Conservation (phyloP, 805 yeast species). For the Citeromyces nyonsensis region DNA sequence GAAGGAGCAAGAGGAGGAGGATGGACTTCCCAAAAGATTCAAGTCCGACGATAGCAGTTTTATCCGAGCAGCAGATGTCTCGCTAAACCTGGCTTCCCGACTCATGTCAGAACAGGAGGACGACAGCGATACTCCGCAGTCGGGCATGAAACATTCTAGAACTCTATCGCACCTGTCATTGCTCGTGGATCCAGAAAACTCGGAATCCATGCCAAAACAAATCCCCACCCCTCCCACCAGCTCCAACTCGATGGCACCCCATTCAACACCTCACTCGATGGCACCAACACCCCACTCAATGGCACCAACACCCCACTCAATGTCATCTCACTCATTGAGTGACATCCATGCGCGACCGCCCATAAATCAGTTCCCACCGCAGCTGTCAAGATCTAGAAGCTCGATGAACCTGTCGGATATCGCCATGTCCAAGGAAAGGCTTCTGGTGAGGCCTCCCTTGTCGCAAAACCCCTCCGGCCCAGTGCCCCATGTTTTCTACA, state of each 20-base stretch:
- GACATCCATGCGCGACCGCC: not conserved
- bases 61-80: constrained; percentile 6
- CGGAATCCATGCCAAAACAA: not conserved
- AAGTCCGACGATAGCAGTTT: not conserved
- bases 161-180: constrained; percentile 1
- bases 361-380: not conserved
- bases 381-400: constrained; percentile 25
- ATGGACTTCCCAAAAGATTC: constrained; percentile 2
- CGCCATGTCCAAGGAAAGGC: constrained; percentile 15
- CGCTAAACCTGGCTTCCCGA: not conserved
- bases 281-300: too few relatives aligned
- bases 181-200: constrained; percentile 4
- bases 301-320: not conserved
- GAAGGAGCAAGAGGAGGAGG: constrained; percentile 1
- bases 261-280: too few relatives aligned
- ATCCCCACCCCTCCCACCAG: too few relatives aligned
- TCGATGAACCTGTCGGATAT: constrained; percentile 39
- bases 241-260: too few relatives aligned
- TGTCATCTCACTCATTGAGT: not conserved
- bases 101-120: not conserved
- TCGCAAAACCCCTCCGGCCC: not conserved
- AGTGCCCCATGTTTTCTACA: not conserved
- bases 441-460: too few relatives aligned
- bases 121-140: too few relatives aligned
- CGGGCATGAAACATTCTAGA: not conserved